Conservation (phyloP, 164 flowering plant species). For the Taxillus chinensis region DNA sequence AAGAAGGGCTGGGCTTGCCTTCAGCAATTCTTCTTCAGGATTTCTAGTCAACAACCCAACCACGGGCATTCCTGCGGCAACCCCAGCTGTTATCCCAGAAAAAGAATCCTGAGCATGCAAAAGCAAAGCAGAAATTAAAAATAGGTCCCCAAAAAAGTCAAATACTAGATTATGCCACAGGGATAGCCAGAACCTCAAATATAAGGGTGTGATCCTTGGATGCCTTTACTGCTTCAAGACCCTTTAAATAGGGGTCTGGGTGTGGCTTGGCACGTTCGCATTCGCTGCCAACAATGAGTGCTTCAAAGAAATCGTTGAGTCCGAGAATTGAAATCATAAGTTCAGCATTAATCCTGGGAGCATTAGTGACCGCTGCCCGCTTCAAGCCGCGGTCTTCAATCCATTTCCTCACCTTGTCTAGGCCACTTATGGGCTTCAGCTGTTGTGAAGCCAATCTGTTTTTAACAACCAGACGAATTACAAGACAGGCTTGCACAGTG, state of each 20-base stretch:
- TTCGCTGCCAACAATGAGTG: conserved; percentile 54
- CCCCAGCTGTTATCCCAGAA: conserved; percentile 91
- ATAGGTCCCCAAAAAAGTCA: neutral
- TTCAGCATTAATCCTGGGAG: conserved; percentile 82
- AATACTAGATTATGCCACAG: neutral
- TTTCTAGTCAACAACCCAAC: conserved; percentile 20
- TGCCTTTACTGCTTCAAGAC: conserved; percentile 50
- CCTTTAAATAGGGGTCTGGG: conserved; percentile 91
- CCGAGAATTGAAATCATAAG: conserved; percentile 63
- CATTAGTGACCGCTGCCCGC: conserved; percentile 94
- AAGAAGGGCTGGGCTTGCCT: conserved; percentile 9
- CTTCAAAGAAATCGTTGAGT: conserved; percentile 56
- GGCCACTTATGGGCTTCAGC: conserved; percentile 57
- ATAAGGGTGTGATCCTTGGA: conserved; percentile 68
- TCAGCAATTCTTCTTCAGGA: neutral
- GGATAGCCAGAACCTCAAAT: conserved; percentile 53
- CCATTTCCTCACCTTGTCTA: conserved; percentile 68
- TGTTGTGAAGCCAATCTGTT: conserved; percentile 62
- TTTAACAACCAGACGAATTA: neutral
- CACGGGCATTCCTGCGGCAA: conserved; percentile 90
- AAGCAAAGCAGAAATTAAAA: conserved; percentile 1
- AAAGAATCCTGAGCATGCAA: conserved; percentile 62
- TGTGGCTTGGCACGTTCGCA: conserved; percentile 85
- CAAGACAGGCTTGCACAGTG: neutral
- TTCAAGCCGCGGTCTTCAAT: conserved; percentile 77